phyloP scores from a whole-genome alignment of 495 filamentous ascomycete genomes.

The Daldinia grandis region DNA sequence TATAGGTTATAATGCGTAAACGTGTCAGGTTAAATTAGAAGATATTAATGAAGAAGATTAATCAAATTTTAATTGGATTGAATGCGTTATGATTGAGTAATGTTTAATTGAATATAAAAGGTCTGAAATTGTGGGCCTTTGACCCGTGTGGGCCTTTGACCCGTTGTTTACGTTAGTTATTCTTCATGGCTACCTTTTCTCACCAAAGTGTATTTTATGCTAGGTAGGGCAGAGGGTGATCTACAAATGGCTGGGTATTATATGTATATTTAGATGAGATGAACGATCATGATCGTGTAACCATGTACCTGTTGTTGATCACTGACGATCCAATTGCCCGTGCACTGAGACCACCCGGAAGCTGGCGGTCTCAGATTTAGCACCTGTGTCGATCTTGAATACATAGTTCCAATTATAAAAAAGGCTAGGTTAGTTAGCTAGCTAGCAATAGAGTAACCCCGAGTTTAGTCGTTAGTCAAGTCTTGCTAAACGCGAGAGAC shows the following conservation, averaged over 20 bases:
- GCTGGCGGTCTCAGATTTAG: background rate
- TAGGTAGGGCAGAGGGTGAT: constrained; percentile 2
- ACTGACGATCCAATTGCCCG: constrained; percentile 16
- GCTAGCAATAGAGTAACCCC: constrained; percentile 9
- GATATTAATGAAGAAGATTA: too few species aligned
- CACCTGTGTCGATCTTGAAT: background rate
- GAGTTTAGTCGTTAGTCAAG: constrained; percentile 13
- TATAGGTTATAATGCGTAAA: too few species aligned
- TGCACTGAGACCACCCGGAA: background rate
- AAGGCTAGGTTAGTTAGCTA: too few species aligned
- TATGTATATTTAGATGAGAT: constrained; percentile 22
- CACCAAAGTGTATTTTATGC: background rate
- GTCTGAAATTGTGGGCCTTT: too few species aligned
- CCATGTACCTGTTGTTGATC: constrained; percentile 21
- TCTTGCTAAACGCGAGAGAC: constrained; percentile 8
- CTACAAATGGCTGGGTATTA: background rate
- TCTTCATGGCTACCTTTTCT: too few species aligned
- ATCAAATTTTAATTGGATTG: too few species aligned
- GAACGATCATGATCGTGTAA: constrained; percentile 20
- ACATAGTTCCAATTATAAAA: background rate
- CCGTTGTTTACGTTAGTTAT: too few species aligned
- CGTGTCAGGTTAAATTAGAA: too few species aligned
- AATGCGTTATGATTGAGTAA: too few species aligned
- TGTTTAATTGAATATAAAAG: too few species aligned
- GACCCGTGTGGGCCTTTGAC: too few species aligned